Base-by-base conservation (phyloP, 2,329 filamentous ascomycete genomes). In the Fusarium secorum region DNA sequence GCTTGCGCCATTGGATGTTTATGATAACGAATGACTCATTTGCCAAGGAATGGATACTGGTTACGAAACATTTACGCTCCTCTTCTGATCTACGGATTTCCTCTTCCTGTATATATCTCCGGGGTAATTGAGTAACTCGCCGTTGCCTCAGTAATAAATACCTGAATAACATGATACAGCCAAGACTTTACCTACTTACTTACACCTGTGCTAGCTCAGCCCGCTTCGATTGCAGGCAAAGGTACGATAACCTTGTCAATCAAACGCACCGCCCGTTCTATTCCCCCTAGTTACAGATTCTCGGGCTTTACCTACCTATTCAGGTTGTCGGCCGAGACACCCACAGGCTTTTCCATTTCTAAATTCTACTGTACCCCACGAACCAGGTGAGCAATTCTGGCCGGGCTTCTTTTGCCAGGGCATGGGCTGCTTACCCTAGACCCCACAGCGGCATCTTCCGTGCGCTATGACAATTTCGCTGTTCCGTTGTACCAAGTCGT, bases 351-450 rank as follows among this genome's bases (percentile, higher is more conserved):
- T 56, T 52, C 32, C 26, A 30, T 33, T 35, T 38, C 11, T 61
- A 48, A 48, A 35, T 24, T 39, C 6, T 62, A 58, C 67, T 46
- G 14, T 62, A 62, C 67, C 66, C 61, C 66, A 70, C 61, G 49
- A 63, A 52, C 64, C 39, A 28, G 48, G 26, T 13, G 26, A 51
- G 32, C 28, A 33, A 26, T 24, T 42, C 45, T 64, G 30, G n/a
- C 39, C 52, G 52, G 60, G 32, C 39, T 45, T n/a, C 18, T 36
- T 24, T 30, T 62, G 44, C 22, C 42, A 52, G 24, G 28, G 36
- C 11, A 14, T 18, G 7, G 30, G 24, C 7, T n/a, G 20, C 38
- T 26, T 38, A 67, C 57, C 64, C 57, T 67, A 55, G 64, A 67
- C 49, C 33, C 24, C 20, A 7, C 26, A 17, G 15, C 44, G 44